Evolutionary conservation across 257 asterid genomes (phyloP), one percentile per base, ranked within the genome.

Genomic region (Salvia rosmarinus): DNA sequence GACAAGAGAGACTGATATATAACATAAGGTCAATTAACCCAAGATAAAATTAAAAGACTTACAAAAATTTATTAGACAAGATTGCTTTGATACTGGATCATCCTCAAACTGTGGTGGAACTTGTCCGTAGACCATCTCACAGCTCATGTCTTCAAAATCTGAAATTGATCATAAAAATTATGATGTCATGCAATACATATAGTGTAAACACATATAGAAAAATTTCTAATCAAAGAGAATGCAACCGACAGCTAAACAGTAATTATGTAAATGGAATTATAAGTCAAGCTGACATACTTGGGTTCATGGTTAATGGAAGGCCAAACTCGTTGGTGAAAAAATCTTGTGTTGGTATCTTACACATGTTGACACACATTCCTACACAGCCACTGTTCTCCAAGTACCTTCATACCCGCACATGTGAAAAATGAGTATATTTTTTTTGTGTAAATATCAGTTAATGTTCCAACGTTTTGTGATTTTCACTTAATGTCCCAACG

Each of bases 111-210:
- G 57, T 0, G 91, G 95, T 16, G 99, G 99, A 51, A 74, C 84
- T 81, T 89, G 99, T 40, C 99, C 96, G 9, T 85, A 94, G 25
- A 84, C 83, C 99, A 94, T 91, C 70, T 94, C 96, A 52, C 99
- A 94, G 56, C 97, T 91, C 97, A 94, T 94, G 72, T 94, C 97
- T 76, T 94, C 97, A 63, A 94, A 94, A 84, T 94, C 97, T 91
- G 81, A 68, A 12, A 17, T n/a, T n/a, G n/a, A n/a, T n/a, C n/a
- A n/a, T n/a, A n/a, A n/a, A n/a, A n/a, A n/a, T n/a, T n/a, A n/a
- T n/a, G n/a, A n/a, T n/a, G n/a, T n/a, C n/a, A n/a, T n/a, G n/a
- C n/a, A n/a, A n/a, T n/a, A n/a, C n/a, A n/a, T n/a, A n/a, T n/a
- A n/a, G n/a, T n/a, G n/a, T n/a, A n/a, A n/a, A n/a, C n/a, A n/a